Conservation (phyloP, 495 filamentous ascomycete genomes). For the Friedmanniomyces endolithicus region DNA sequence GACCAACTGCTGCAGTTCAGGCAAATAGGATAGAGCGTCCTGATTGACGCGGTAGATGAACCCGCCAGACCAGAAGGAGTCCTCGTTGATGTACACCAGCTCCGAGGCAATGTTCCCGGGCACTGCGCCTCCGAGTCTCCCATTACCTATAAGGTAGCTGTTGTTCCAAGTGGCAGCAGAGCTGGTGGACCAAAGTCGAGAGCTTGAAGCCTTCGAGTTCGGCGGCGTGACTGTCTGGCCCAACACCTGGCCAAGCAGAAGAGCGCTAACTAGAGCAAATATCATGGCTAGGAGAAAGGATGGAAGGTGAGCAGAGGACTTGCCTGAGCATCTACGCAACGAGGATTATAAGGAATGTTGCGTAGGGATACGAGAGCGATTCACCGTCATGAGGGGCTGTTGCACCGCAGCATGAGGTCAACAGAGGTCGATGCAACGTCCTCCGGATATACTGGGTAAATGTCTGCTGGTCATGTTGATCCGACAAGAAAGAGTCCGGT, state of each 20-base stretch:
- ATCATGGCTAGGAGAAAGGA: neutral
- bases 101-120: constrained; percentile 36
- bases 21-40: constrained; percentile 31
- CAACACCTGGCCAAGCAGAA: neutral
- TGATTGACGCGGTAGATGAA: constrained; percentile 36
- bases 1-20: constrained; percentile 29
- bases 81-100: constrained; percentile 40
- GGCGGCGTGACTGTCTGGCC: neutral
- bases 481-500: neutral
- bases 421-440: neutral
- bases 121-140: constrained; percentile 40
- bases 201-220: neutral
- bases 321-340: neutral
- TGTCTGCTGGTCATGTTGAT: neutral
- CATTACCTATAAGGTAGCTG: constrained; percentile 39
- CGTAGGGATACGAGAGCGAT: neutral
- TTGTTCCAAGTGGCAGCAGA: neutral
- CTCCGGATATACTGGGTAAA: neutral
- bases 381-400: neutral
- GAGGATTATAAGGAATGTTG: neutral
- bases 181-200: neutral
- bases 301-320: neutral
- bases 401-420: neutral
- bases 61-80: constrained; percentile 42
- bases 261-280: neutral